phyloP scores from a whole-genome alignment of 345 rosid genomes.

The Kernera saxatilis region DNA sequence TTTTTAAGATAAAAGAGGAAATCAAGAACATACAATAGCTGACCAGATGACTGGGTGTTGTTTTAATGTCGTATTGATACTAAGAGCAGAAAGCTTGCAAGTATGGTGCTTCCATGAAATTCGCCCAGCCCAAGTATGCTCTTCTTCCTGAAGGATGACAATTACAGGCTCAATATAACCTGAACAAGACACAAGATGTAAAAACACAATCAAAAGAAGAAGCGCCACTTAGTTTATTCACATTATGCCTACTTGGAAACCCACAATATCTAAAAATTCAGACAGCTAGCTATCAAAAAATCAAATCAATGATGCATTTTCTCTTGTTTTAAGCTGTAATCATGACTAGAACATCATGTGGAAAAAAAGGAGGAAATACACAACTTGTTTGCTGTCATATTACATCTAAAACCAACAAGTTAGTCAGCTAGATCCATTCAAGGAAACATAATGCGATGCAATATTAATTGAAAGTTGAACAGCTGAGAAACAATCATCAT shows the following conservation, averaged over 20 bases:
- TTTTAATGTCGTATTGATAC: conserved; percentile 88
- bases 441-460: not conserved
- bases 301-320: conserved; percentile 7
- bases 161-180: conserved; percentile 97
- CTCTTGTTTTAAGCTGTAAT: not conserved
- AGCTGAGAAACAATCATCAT: not conserved
- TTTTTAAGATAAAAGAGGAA: not conserved
- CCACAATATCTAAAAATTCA: not conserved
- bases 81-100: conserved; percentile 90
- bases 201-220: conserved; percentile 18
- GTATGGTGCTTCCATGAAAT: conserved; percentile 93
- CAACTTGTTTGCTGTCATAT: not conserved
- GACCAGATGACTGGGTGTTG: conserved; percentile 99
- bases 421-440: not conserved
- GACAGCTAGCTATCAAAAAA: not conserved
- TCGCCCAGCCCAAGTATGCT: conserved; percentile 96
- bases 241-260: not conserved
- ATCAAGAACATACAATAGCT: conserved; percentile 62
- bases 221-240: conserved; percentile 5
- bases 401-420: not conserved
- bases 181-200: conserved; percentile 35
- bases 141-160: conserved; percentile 92
- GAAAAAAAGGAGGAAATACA: not conserved
- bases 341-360: not conserved
- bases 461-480: not conserved